Base-by-base conservation (phyloP, 495 filamentous ascomycete species). In the Cercophora scortea region DNA sequence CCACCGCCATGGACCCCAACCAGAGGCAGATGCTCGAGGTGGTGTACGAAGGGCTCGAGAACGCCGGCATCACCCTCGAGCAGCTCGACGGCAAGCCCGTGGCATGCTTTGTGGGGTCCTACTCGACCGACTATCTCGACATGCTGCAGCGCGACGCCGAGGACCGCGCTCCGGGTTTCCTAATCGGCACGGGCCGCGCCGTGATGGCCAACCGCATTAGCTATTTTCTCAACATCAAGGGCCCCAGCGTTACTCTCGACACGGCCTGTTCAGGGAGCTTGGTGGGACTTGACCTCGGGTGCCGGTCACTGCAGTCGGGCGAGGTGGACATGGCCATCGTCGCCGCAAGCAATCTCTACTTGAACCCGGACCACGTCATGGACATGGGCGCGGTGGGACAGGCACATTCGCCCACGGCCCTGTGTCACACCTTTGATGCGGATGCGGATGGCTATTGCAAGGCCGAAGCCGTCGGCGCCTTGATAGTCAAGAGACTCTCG, bases 31-130 rank as follows among this genome's bases (percentile, higher is more conserved):
- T 58, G 51, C 43, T 58, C 2, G 55, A 87, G 40, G 89, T 85
- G 41, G 86, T 86, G 0, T 92, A 89, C 56, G 88, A 91, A 52
- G 87, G 88, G 1, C 74, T 92, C 2, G 89, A 94, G 61, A 88
- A 86, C 74, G 83, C 53, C 1, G 89, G 89, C 0, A 82, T 89
- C 52, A 77, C 83, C 32, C 86, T 88, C 0, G 83, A 86, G 4
- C 79, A 76, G 5, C 83, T 88, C 3, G 81, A 70, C 53, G 79
- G 85, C 8, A 76, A 85, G 61, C 75, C 86, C 0, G 81, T 90
- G 32, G 88, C 86, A 5, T 84, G 86, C 15, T 92, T 89, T 62
- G 86, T 88, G 56, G 88, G 87, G 19, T 52, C 52, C 61, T 86
- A 85, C 7, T 88, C 82, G 13, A 5, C 87, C 43, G 88, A 92